phyloP scores from a whole-genome alignment of 179 eudicot species.

The Actinidia chinensis region DNA sequence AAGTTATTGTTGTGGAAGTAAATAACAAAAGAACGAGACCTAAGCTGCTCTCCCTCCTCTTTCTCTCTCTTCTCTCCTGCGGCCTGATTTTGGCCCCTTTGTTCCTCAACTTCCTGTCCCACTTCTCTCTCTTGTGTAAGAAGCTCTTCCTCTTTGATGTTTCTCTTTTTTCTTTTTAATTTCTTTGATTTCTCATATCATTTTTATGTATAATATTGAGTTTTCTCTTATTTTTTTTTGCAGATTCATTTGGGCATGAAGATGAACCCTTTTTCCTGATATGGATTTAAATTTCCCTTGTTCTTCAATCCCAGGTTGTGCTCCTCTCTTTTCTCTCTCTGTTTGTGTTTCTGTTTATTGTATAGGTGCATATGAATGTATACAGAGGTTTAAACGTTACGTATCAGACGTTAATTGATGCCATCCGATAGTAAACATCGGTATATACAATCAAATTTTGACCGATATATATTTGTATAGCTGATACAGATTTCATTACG shows the following conservation, averaged over 20 bases:
- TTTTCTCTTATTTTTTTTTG: constrained; percentile 15
- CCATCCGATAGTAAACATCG: no score
- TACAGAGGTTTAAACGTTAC: no score
- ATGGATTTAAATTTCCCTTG: constrained; percentile 32
- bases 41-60: constrained; percentile 36
- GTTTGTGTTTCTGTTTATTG: not conserved
- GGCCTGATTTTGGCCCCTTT: constrained; percentile 51
- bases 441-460: no score
- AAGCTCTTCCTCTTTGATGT: not conserved
- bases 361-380: no score
- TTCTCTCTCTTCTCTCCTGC: constrained; percentile 50
- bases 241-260: constrained; percentile 42
- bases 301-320: constrained; percentile 60
- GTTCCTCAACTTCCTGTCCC: constrained; percentile 32
- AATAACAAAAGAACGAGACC: constrained; percentile 44
- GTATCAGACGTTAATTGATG: no score
- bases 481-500: no score
- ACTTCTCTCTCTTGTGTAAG: constrained; percentile 52
- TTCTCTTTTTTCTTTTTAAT: constrained; percentile 2
- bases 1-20: constrained; percentile 29
- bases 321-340: constrained; percentile 15
- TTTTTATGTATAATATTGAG: no score
- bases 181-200: not conserved
- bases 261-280: constrained; percentile 36
- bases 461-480: no score